Conservation (phyloP, 495 filamentous ascomycete genomes). For the Penicillium steckii region DNA sequence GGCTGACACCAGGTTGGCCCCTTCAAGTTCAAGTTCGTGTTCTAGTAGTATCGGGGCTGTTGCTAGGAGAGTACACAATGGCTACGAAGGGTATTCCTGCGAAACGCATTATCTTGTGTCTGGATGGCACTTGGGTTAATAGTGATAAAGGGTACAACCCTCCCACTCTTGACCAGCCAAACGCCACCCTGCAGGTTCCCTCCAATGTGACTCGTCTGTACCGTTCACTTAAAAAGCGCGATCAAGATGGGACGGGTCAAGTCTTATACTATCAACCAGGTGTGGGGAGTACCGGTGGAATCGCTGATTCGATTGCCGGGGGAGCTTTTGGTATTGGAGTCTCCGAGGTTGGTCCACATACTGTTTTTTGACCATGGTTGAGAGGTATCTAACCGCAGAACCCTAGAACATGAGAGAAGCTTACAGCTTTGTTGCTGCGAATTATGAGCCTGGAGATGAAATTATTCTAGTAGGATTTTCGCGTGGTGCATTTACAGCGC, state of each 20-base stretch:
- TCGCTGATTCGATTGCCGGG: conserved; percentile 44
- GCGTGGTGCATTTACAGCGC: conserved; percentile 69
- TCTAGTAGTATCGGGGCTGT: not conserved
- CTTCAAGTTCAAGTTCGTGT: not conserved
- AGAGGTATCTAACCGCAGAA: not conserved
- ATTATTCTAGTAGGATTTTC: conserved; percentile 73
- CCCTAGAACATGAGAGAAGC: conserved; percentile 60
- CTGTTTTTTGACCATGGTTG: conserved; percentile 3
- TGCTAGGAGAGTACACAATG: conserved; percentile 5
- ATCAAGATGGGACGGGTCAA: conserved; percentile 33
- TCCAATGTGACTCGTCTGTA: conserved; percentile 46
- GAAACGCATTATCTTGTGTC: conserved; percentile 39
- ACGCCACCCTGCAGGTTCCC: conserved; percentile 30
- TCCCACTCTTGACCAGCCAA: conserved; percentile 16
- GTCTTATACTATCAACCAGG: conserved; percentile 56
- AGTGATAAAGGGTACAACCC: conserved; percentile 22
- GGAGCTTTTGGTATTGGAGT: conserved; percentile 51
- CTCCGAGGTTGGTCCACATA: conserved; percentile 37
- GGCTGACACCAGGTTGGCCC: not conserved
- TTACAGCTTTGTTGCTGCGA: conserved; percentile 66
- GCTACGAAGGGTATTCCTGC: not conserved
- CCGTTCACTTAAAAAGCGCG: conserved; percentile 33
- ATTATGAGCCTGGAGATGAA: conserved; percentile 66
- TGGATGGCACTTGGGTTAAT: conserved; percentile 47
- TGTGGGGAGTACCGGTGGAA: conserved; percentile 45